These are phyloP conservation scores for Aureobasidium zeae DNA, from an alignment of 2,329 filamentous ascomycete species.

Conservation along the genomic window DNA sequence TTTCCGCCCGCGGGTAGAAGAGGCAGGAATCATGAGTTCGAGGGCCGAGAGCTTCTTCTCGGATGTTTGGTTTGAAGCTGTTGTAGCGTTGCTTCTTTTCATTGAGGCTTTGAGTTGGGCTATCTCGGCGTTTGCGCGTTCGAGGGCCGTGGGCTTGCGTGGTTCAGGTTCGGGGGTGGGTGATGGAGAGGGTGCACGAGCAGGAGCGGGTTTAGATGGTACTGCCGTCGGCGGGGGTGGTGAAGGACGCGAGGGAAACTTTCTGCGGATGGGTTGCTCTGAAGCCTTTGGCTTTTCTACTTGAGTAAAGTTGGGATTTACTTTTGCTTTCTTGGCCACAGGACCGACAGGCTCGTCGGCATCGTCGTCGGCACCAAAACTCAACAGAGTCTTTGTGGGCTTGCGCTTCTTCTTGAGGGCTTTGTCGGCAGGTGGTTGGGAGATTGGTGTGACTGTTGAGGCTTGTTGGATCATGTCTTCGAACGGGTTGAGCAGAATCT, in stretches of 20 bases:
- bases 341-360: conserved; percentile 47
- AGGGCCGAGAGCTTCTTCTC: conserved; percentile 58
- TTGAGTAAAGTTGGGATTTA: conserved; percentile 63
- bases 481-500: conserved; percentile 75
- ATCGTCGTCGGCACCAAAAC: conserved; percentile 64
- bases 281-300: conserved; percentile 19
- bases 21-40: conserved; percentile 65
- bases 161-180: conserved; percentile 26
- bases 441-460: conserved; percentile 45
- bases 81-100: conserved; percentile 46
- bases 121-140: conserved; percentile 70
- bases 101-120: conserved; percentile 73
- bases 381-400: conserved; percentile 65
- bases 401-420: conserved; percentile 48
- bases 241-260: conserved; percentile 1
- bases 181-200: conserved; percentile 22
- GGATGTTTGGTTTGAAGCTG: conserved; percentile 20
- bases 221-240: conserved; percentile 1
- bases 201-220: background rate
- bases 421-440: conserved; percentile 39
- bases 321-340: conserved; percentile 65
- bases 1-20: conserved; percentile 61
- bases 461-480: conserved; percentile 67
- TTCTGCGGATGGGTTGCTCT: background rate
- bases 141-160: conserved; percentile 34